phyloP scores from a whole-genome alignment of 441 rosid species.

The Viola pubescens region DNA sequence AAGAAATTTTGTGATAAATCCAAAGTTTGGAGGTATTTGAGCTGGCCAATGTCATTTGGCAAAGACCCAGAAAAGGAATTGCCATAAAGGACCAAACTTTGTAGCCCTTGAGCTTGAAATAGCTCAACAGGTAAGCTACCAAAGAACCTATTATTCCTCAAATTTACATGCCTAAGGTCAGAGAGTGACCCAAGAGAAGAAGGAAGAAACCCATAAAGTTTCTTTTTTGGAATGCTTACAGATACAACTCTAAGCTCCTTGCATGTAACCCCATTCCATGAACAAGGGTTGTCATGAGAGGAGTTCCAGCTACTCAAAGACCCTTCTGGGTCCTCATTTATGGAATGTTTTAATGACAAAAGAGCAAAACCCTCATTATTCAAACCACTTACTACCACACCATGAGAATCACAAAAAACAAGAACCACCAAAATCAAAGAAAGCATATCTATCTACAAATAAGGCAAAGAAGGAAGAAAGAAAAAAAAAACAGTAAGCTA shows the following conservation, averaged over 20 bases:
- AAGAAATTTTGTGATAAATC: constrained; percentile 84
- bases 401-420: constrained; percentile 31
- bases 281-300: constrained; percentile 64
- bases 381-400: constrained; percentile 27
- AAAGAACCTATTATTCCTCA: constrained; percentile 63
- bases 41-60: constrained; percentile 58
- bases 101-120: constrained; percentile 64
- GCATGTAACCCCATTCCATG: constrained; percentile 94
- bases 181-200: constrained; percentile 70
- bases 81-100: constrained; percentile 86
- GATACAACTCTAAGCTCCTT: constrained; percentile 68
- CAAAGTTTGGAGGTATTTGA: constrained; percentile 63
- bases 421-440: constrained; percentile 31
- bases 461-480: not conserved
- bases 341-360: constrained; percentile 59
- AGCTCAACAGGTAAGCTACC: constrained; percentile 69
- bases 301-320: constrained; percentile 81
- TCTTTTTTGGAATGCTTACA: constrained; percentile 78
- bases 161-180: constrained; percentile 77
- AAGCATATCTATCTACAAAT: constrained; percentile 26
- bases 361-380: constrained; percentile 69
- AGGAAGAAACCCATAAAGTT: constrained; percentile 65
- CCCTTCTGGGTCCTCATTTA: constrained; percentile 66
- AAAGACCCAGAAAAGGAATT: constrained; percentile 74
- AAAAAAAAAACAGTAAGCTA: constrained; percentile 18